Base-by-base conservation (phyloP, 1,284 basidiomycete genomes). In the Malassezia brasiliensis region DNA sequence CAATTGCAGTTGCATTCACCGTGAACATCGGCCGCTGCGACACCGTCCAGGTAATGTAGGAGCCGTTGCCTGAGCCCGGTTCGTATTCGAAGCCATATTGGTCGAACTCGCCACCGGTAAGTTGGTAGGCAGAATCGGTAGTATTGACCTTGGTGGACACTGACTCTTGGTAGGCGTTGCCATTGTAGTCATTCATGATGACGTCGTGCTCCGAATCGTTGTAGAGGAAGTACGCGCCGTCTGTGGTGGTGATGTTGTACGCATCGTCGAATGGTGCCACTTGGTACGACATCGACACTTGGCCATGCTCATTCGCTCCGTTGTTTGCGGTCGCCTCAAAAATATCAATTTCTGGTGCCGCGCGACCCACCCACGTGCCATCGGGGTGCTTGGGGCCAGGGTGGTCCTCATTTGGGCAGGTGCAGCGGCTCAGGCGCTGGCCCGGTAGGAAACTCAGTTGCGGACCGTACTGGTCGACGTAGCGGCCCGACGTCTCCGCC, bases 321-420 rank as follows among this genome's bases (percentile, higher is more conserved):
- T 52, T 42, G 44, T 66, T 63, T 10, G 77, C 76, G 9, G 57
- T 51, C 12, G 85, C 86, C 73, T 88, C 86, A 56, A 88, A 79
- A 37, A 88, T 77, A 76, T 88, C 86, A 53, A 93, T 89, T 76
- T 91, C 88, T 5, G 88, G 89, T 0, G 88, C 86, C 0, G 83
- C 79, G 31, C 89, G 81, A 2, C 65, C 72, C 12, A 65, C 63
- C 53, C 53, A 69, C 0, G 63, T 50, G 2, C 72, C 72, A 35
- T 72, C 67, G 17, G 56, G 31, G 17, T 63, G 56, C 22, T 44
- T 49, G 2, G 68, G 71, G 2, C 72, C 72, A 2, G 72, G 72
- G 36, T 74, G 72, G 51, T 73, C 72, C 10, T 59, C 51, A 31
- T 52, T 51, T 15, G 37, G 20, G 48, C 72, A 73, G 12, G 72